Conservation (phyloP, 2,329 filamentous ascomycete genomes). For the Biscogniauxia mediterranea region DNA sequence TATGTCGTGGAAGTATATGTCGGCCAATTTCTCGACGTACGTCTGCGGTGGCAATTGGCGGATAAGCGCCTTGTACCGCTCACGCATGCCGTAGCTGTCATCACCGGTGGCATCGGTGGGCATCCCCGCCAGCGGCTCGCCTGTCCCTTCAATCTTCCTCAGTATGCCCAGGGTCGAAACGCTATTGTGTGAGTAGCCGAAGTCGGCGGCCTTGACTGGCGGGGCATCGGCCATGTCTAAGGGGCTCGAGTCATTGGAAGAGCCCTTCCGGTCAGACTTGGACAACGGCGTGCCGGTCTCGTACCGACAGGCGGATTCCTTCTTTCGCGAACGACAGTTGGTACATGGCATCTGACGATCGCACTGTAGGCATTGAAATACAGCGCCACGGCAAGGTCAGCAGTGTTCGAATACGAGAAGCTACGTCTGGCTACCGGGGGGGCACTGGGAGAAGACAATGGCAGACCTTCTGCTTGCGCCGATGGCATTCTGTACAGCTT, state of each 20-base stretch:
- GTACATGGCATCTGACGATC: constrained; percentile 59
- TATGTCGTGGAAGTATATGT: constrained; percentile 55
- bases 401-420: neutral
- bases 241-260: constrained; percentile 17
- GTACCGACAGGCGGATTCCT: constrained; percentile 55
- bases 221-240: constrained; percentile 34
- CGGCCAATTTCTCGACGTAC: constrained; percentile 54
- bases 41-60: constrained; percentile 55
- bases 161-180: constrained; percentile 56
- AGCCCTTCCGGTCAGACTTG: constrained; percentile 34
- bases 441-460: constrained; percentile 4
- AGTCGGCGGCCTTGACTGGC: constrained; percentile 44
- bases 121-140: constrained; percentile 35
- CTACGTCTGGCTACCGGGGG: neutral
- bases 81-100: constrained; percentile 44
- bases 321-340: constrained; percentile 58
- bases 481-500: constrained; percentile 63
- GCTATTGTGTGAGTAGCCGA: constrained; percentile 50
- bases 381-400: constrained; percentile 9
- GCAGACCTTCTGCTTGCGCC: constrained; percentile 59
- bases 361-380: constrained; percentile 41
- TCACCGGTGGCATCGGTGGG: constrained; percentile 31
- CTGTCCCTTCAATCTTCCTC: constrained; percentile 50
- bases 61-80: constrained; percentile 58
- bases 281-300: constrained; percentile 49